These are phyloP conservation scores for Nannochloropsis granulata DNA, from an alignment of 108 stramenopile genomes.

Conservation along the genomic window DNA sequence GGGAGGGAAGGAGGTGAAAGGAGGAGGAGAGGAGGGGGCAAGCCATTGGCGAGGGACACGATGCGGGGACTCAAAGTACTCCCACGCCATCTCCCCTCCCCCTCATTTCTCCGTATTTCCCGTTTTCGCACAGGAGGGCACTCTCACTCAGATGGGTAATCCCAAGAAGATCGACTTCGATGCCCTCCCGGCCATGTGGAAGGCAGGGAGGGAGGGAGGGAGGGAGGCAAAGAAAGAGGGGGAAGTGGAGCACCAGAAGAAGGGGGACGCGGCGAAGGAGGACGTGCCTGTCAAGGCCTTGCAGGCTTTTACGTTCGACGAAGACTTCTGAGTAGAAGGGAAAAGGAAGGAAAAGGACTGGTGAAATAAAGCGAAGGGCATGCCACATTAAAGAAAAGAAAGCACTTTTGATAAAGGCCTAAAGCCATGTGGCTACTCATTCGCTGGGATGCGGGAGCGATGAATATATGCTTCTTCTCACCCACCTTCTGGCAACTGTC, in stretches of 20 bases:
- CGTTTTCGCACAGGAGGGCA: neutral
- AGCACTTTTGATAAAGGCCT: too few relatives aligned
- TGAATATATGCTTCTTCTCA: too few relatives aligned
- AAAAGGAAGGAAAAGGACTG: too few relatives aligned
- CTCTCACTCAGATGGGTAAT: neutral
- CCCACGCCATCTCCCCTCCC: neutral
- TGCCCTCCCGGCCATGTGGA: neutral
- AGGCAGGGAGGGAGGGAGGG: neutral
- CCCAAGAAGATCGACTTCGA: neutral
- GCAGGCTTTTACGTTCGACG: too few relatives aligned
- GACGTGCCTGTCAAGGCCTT: neutral
- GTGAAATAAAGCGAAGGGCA: too few relatives aligned
- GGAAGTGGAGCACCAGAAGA: neutral
- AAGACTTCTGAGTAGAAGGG: too few relatives aligned
- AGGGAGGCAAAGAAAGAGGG: neutral
- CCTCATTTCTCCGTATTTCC: neutral
- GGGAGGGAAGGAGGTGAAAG: neutral
- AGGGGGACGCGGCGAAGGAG: neutral
- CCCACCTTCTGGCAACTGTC: too few relatives aligned
- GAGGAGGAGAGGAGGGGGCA: too few relatives aligned
- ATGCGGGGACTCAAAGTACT: neutral
- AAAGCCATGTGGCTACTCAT: too few relatives aligned
- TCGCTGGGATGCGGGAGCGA: too few relatives aligned
- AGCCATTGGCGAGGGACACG: too few relatives aligned
- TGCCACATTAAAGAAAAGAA: too few relatives aligned